These are phyloP conservation scores for Cystofilobasidium bisporidii DNA, from an alignment of 768 basidiomycete genomes.

Conservation along the genomic window DNA sequence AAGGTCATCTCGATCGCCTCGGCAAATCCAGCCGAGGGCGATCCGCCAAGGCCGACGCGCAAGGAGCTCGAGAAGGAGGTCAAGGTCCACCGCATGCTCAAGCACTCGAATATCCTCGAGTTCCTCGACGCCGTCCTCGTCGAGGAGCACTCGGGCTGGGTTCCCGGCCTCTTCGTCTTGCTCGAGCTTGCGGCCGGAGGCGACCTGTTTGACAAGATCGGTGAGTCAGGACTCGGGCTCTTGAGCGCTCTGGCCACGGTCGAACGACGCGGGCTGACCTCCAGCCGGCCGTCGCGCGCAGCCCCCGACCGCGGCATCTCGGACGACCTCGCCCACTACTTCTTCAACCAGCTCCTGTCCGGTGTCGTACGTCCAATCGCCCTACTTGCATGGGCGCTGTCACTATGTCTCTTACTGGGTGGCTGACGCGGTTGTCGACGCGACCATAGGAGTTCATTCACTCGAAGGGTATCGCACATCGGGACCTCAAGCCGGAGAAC, in stretches of 20 bases:
- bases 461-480: constrained; percentile 79
- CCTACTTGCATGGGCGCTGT: not conserved
- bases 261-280: constrained; percentile 80
- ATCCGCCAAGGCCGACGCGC: constrained; percentile 52
- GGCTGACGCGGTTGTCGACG: too few relatives aligned
- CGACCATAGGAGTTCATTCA: constrained; percentile 81
- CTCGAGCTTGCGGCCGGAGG: constrained; percentile 87
- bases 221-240: constrained; percentile 45
- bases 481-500: constrained; percentile 96
- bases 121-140: constrained; percentile 70
- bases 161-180: constrained; percentile 82
- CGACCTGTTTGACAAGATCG: constrained; percentile 96
- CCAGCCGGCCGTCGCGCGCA: constrained; percentile 45
- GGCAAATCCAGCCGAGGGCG: constrained; percentile 29
- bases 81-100: constrained; percentile 69
- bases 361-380: constrained; percentile 56
- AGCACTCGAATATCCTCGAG: constrained; percentile 69
- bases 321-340: constrained; percentile 79
- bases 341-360: constrained; percentile 72
- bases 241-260: too few relatives aligned
- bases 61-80: constrained; percentile 87
- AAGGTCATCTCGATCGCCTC: constrained; percentile 58
- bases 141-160: constrained; percentile 50
- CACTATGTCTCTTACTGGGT: too few relatives aligned
- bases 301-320: constrained; percentile 82